Evolutionary conservation across 345 rosid genomes (phyloP), one percentile per base, ranked within the genome.

Genomic region (Syzygium oleosum): DNA sequence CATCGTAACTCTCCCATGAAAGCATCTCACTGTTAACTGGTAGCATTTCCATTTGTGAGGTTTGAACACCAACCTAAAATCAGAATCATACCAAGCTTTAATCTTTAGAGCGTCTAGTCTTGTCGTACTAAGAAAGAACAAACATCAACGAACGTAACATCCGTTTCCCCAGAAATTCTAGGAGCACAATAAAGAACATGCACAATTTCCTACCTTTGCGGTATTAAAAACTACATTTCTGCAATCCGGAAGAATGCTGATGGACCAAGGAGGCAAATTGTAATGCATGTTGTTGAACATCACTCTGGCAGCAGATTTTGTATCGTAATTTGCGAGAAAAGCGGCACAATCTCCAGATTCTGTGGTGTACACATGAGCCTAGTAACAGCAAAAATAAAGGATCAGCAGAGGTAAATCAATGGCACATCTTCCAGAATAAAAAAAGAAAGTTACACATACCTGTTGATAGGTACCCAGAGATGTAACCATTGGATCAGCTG

Each of bases 251-350:
- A 98, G 98, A 88, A 98, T 93, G 88, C 99, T 98, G 91, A 98
- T 94, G 58, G 99, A 98, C 99, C 99, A 97, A 87, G 99, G 99
- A 86, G 99, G 99, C 87, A 98, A 92, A 92, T 97, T 98, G 68
- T 96, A 98, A 88, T 97, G 99, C 96, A 97, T 96, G 90, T 96
- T 97, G 88, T 97, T 98, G 93, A 98, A 97, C 93, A 96, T 43
- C 65, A 97, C 96, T 92, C 94, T 94, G 80, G 96, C 93, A 53
- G 98, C 90, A 16, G 98, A 96, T 88, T 97, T 93, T 43, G 98
- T 92, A 86, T 98, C 98, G 84, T 98, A 95, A 92, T 98, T 98
- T 49, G 98, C 94, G 9, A 98, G 98, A 91, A 98, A 98, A 92
- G 99, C 98, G 19, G 98, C 95, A 92, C 99, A 98, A 34, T 91